Evolutionary conservation across 257 asterid genomes (phyloP), one percentile per base, ranked within the genome.

Genomic region (Fraxinus anomala): DNA sequence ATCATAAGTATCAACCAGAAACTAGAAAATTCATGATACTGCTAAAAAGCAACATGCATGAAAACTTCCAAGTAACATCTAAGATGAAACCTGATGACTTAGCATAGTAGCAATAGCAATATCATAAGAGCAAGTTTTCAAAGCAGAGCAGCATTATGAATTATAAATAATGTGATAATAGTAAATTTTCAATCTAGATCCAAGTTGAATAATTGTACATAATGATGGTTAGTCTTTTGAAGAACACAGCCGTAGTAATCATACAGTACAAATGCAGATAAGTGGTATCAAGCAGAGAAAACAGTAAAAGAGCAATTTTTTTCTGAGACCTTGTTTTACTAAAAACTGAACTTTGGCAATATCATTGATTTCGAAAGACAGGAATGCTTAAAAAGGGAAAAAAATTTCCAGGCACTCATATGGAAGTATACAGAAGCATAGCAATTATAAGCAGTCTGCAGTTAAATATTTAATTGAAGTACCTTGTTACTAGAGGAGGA

Each of bases 401-500:
- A n/a, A 3, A 6, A 0, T 2, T 9, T 59, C 30, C 13, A 21
- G 30, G 67, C 28, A 21, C 12, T 59, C 30, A 6, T 21, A 56
- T 59, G 67, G 67, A 59, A n/a, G 13, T 21, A 59, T 59, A 59
- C 11, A 23, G 69, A 24, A 63, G 13, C 21, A 9, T 26, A 63
- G 69, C 36, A 63, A 63, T 11, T 2, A 63, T 63, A 63, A 24
- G 69, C 33, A 63, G 36, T 12, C 6, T 0, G 19, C 16, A 9
- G 17, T 63, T 63, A 72, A 49, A 28, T 30, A 37, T 49, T 7
- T 36, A 34, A 5, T 40, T n/a, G 26, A 76, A 30, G 66, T 79
- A 87, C 98, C 93, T 89, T 81, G 69, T 89, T 88, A 26, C 73
- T 77, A 47, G 86, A 75, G 67, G 89, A 76, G 11, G 95, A 42